phyloP scores from a whole-genome alignment of 2,329 filamentous ascomycete genomes.

The Talaromyces sp. region DNA sequence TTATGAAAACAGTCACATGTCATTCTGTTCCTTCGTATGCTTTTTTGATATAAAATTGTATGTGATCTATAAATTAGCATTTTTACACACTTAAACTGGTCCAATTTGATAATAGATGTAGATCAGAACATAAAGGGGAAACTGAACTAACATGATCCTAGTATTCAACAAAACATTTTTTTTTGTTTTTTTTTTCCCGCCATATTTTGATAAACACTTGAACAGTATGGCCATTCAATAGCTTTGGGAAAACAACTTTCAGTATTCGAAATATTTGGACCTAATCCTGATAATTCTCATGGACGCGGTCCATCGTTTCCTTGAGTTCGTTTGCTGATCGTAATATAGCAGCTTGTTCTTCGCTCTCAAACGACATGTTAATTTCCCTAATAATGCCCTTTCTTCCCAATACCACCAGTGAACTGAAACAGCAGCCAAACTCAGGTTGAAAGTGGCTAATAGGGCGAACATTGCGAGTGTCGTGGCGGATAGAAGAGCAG shows the following conservation, averaged over 20 bases:
- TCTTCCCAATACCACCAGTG: conserved; percentile 47
- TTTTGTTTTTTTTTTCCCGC: no score
- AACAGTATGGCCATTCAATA: not conserved
- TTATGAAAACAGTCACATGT: no score
- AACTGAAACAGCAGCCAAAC: conserved; percentile 46
- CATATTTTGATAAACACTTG: no score
- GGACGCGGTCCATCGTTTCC: not conserved
- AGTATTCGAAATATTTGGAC: not conserved
- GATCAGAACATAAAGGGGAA: not conserved
- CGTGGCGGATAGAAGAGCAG: conserved; percentile 48
- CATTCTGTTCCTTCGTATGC: no score
- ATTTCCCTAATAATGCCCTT: conserved; percentile 40
- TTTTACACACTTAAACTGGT: not conserved
- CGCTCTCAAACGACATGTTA: conserved; percentile 15
- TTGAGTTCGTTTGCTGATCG: not conserved
- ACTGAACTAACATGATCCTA: not conserved
- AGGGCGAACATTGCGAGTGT: conserved; percentile 44
- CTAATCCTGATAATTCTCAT: not conserved
- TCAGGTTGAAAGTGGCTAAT: conserved; percentile 48
- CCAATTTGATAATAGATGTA: not conserved
- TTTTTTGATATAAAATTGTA: not conserved
- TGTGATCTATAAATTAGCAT: not conserved
- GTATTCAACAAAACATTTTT: no score
- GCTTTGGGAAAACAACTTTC: not conserved
- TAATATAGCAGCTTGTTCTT: conserved; percentile 12